Evolutionary conservation across 2,329 filamentous ascomycete species (phyloP).

Genomic region (Nectriaceae sp.): DNA sequence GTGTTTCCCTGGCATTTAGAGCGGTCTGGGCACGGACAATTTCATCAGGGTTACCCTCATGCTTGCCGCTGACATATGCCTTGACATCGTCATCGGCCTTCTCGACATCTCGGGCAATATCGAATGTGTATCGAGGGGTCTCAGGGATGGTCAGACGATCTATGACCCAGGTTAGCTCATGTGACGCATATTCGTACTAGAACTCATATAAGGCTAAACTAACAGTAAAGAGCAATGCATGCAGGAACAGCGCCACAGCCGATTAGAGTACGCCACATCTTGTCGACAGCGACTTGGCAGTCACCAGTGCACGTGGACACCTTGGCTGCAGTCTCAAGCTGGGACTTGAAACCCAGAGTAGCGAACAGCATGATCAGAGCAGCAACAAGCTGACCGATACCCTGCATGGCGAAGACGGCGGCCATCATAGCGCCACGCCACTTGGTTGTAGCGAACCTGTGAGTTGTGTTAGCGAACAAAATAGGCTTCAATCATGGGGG

Average conservation of each 20-base stretch:
- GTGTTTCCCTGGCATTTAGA: conserved; percentile 52
- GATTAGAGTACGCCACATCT: conserved; percentile 84
- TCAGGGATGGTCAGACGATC: conserved; percentile 79
- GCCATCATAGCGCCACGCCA: conserved; percentile 89
- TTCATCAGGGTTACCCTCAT: conserved; percentile 66
- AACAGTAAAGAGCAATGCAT: conserved; percentile 76
- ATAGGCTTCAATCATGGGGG: background rate
- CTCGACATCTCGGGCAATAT: conserved; percentile 73
- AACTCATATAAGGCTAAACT: conserved; percentile 16
- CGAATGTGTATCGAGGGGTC: conserved; percentile 86
- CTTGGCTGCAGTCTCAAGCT: conserved; percentile 53
- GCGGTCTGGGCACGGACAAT: conserved; percentile 62
- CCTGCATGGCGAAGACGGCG: conserved; percentile 85
- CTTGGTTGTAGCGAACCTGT: conserved; percentile 73
- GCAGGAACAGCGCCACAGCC: conserved; percentile 81
- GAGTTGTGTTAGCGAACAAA: background rate
- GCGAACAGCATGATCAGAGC: conserved; percentile 77
- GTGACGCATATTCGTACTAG: too few relatives aligned
- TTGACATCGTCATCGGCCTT: conserved; percentile 73
- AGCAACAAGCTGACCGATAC: conserved; percentile 75
- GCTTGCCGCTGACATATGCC: conserved; percentile 70
- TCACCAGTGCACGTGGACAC: conserved; percentile 53
- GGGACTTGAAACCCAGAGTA: conserved; percentile 69
- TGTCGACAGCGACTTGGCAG: conserved; percentile 62
- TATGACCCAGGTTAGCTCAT: conserved; percentile 13